Conservation (phyloP, 306 rosid genomes). For the Luffa acutangula region DNA sequence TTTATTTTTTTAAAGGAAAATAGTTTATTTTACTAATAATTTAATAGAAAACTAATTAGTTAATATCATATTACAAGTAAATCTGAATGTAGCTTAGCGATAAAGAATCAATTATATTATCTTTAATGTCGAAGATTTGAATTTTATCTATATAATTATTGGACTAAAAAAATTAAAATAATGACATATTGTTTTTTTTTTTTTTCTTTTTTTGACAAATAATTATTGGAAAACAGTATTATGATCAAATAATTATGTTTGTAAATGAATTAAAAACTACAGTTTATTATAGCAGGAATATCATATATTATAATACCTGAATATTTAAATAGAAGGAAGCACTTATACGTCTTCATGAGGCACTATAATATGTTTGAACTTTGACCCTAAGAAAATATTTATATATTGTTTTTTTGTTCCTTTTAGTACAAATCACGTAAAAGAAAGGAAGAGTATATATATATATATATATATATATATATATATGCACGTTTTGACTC, state of each 20-base stretch:
- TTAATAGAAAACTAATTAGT: background rate
- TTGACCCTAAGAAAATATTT: background rate
- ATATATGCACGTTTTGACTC: background rate
- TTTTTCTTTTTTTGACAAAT: too few relatives aligned
- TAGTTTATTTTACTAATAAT: background rate
- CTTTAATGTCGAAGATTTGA: too few relatives aligned
- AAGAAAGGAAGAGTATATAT: background rate
- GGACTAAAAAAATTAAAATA: too few relatives aligned
- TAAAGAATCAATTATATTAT: too few relatives aligned
- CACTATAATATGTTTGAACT: background rate
- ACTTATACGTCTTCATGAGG: background rate
- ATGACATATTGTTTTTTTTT: too few relatives aligned
- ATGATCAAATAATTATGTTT: background rate
- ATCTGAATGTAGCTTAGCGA: too few relatives aligned
- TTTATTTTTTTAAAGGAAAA: background rate
- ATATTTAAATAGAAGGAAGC: background rate
- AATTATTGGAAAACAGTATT: too few relatives aligned
- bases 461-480: too few relatives aligned
- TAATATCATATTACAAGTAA: too few relatives aligned
- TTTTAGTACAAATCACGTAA: background rate
- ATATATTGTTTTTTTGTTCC: background rate
- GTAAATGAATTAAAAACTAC: background rate
- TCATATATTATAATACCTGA: background rate
- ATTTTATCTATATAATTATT: too few relatives aligned
- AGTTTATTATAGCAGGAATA: background rate